phyloP scores from a whole-genome alignment of 495 filamentous ascomycete species.

The Collariella sp. region DNA sequence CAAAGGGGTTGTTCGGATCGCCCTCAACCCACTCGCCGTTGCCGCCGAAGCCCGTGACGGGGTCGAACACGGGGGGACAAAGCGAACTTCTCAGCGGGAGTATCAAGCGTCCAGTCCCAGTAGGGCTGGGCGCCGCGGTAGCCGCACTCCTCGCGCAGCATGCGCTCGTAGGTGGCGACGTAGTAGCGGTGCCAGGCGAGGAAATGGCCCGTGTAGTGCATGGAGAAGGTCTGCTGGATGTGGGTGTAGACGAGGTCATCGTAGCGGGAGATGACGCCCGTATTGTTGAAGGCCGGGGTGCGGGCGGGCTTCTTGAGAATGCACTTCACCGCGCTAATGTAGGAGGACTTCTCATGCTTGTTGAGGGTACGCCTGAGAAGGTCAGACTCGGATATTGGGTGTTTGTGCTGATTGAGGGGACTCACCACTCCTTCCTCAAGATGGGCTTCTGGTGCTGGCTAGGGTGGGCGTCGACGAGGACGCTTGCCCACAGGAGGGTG shows the following conservation, averaged over 20 bases:
- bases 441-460: background rate
- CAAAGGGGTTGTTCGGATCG: conserved; percentile 6
- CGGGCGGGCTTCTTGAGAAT: conserved; percentile 48
- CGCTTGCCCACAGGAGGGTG: background rate
- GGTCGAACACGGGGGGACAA: conserved; percentile 31
- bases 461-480: background rate
- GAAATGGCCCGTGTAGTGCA: conserved; percentile 61
- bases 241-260: conserved; percentile 66
- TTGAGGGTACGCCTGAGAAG: conserved; percentile 16
- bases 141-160: conserved; percentile 58
- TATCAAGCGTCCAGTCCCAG: conserved; percentile 54
- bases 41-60: conserved; percentile 26
- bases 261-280: conserved; percentile 38
- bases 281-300: conserved; percentile 29
- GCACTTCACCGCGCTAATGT: conserved; percentile 58
- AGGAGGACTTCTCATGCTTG: conserved; percentile 25
- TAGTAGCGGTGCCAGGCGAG: conserved; percentile 67
- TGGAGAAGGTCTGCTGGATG: conserved; percentile 52
- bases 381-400: background rate
- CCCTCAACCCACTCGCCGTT: conserved; percentile 14
- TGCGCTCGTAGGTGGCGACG: conserved; percentile 53
- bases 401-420: background rate
- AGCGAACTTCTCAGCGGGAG: conserved; percentile 19
- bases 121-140: conserved; percentile 50
- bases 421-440: conserved; percentile 15